Evolutionary conservation across 345 rosid genomes (phyloP), one percentile per base, ranked within the genome.

Genomic region (Mercurialis annua): DNA sequence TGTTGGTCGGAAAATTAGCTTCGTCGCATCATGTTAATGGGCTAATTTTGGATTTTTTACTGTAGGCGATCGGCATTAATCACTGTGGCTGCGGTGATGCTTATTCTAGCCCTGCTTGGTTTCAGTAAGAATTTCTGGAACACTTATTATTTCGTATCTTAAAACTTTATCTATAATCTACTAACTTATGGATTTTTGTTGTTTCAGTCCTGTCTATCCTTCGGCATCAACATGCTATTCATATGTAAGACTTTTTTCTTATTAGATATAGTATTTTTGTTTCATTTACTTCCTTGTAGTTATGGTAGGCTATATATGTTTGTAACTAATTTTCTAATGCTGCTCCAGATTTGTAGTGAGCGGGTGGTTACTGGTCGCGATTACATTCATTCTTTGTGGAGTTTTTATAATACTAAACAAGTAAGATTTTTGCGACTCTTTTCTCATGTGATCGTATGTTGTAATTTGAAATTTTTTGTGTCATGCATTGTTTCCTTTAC

Each of bases 311-410:
- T 64, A 44, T 70, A 56, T 9, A 29, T 36, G 12, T 60, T 30
- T 56, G 21, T 62, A 31, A 57, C 75, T 71, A 33, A 75, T 18
- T 11, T 56, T 21, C 44, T 27, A 14, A n/a, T 43, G 42, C 75
- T 38, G 2, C 65, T 80, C 76, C 82, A 92, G 96, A 84, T 87
- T 92, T 43, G 83, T 92, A 1, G 74, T 81, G 71, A 90, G 96
- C 16, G 98, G 98, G 75, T 92, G 98, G 97, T 76, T 92, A 53
- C 78, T 92, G 17, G 98, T 90, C 77, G 93, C 89, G 42, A 71
- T 88, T 64, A 90, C 97, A 57, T 92, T 90, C 77, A 72, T 88
- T 71, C 93, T 92, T 34, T 94, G 90, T 47, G 97, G 96, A 64
- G 85, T 85, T 62, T 91, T 94, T 64, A 64, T 94, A 43, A 82